Conservation (phyloP, 805 yeast genomes). For the Kodamaea kaohsiungensis region DNA sequence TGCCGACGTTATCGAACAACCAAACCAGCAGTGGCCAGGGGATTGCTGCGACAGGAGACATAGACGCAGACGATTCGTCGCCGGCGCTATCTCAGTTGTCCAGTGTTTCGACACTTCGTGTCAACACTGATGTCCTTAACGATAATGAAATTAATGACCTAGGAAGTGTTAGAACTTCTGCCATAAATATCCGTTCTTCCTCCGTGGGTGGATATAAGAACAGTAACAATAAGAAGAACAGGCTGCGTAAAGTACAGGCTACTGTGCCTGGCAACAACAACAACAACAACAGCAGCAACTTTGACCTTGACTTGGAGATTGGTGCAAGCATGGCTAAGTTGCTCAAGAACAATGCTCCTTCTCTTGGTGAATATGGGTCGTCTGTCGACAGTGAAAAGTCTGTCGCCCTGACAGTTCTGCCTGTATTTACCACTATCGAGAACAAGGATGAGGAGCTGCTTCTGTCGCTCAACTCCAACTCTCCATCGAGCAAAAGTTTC, state of each 20-base stretch:
- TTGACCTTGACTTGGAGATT: slow-evolving; percentile 41
- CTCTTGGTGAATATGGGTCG: slow-evolving; percentile 28
- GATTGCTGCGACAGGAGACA: slow-evolving; percentile 27
- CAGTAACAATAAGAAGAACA: slow-evolving; percentile 5
- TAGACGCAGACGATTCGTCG: slow-evolving; percentile 44
- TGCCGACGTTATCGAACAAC: slow-evolving; percentile 40
- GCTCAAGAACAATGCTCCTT: slow-evolving; percentile 15
- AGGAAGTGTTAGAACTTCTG: slow-evolving; percentile 14
- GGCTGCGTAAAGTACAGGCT: slow-evolving; percentile 2
- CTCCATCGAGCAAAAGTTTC: slow-evolving; percentile 16
- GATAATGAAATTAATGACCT: slow-evolving; percentile 9
- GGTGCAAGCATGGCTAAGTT: slow-evolving; percentile 49
- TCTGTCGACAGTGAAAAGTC: slow-evolving; percentile 46
- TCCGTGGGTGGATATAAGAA: slow-evolving; percentile 7
- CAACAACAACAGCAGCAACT: slow-evolving; percentile 10
- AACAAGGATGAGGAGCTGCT: slow-evolving; percentile 34
- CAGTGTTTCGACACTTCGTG: slow-evolving; percentile 3
- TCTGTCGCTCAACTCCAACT: slow-evolving; percentile 35
- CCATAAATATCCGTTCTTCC: slow-evolving; percentile 13
- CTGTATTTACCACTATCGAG: slow-evolving; percentile 35
- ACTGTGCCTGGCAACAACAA: background rate
- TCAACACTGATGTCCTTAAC: slow-evolving; percentile 24
- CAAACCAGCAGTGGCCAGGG: slow-evolving; percentile 22
- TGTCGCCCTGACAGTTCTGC: slow-evolving; percentile 28
- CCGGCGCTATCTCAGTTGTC: slow-evolving; percentile 41